Conservation (phyloP, 2,329 filamentous ascomycete species). For the Hypoxylon rubiginosum region DNA sequence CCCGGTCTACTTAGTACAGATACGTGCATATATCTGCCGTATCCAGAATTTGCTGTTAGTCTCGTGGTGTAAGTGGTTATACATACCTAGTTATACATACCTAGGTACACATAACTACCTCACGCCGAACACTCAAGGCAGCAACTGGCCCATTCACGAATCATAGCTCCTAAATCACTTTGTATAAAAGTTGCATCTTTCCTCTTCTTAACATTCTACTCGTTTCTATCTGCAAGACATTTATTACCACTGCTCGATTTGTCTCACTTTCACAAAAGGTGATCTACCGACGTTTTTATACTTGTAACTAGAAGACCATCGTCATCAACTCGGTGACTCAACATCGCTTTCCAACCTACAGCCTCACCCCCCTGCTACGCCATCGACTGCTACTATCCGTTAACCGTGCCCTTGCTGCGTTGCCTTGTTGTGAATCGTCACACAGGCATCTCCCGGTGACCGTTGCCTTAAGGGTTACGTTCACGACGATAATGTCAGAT, state of each 20-base stretch:
- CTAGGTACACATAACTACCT: constrained; percentile 27
- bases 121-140: constrained; percentile 39
- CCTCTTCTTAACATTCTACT: constrained; percentile 30
- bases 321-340: constrained; percentile 11
- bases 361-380: constrained; percentile 1
- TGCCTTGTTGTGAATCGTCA: constrained; percentile 27
- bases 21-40: constrained; percentile 37
- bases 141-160: constrained; percentile 43
- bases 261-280: constrained; percentile 6
- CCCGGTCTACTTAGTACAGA: constrained; percentile 42
- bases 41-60: constrained; percentile 32
- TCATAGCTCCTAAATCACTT: constrained; percentile 34
- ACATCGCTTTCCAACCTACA: constrained; percentile 20
- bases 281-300: background rate
- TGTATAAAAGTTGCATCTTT: constrained; percentile 42
- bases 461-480: constrained; percentile 17
- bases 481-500: constrained; percentile 42
- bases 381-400: constrained; percentile 27
- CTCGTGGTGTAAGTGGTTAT: constrained; percentile 38
- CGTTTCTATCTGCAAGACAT: constrained; percentile 26
- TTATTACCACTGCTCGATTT: constrained; percentile 5
- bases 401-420: constrained; percentile 1
- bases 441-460: constrained; percentile 21
- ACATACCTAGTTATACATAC: constrained; percentile 35
- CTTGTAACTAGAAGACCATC: too few species aligned